Base-by-base conservation (phyloP, 2,329 filamentous ascomycete species). In the Aspergillus sp. region DNA sequence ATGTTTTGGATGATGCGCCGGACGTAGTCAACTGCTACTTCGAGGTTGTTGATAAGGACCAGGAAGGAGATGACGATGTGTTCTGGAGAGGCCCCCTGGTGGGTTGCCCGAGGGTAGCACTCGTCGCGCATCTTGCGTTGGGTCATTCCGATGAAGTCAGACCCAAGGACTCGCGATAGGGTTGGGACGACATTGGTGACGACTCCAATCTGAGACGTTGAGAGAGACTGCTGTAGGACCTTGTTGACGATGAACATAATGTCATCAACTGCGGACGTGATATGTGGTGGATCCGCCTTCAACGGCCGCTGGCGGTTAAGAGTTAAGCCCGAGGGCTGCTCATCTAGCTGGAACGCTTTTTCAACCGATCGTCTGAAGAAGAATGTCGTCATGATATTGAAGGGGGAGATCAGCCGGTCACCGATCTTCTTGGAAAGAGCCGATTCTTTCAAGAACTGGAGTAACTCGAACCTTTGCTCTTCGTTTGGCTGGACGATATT, bases 241-340 rank as follows among this genome's bases (percentile, higher is more conserved):
- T 93, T 89, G 71, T 96, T 96, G 71, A 96, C 90, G 66, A 99
- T 97, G 76, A 98, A 99, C 93, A 99, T 98, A 69, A 98, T 92
- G 77, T 97, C 95, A 78, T 99, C 95, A 8, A 99, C 93, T 0
- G 93, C 93, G 2, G 93, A 92, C 44, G 95, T 93, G 67, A 99
- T 96, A 70, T 91, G 96, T 0, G 95, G 95, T 3, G 91, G 85
- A 66, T 92, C 91, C 57, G 87, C 84, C 52, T 89, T 86, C 44
- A 96, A 81, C 3, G 88, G 81, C 68, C 83, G 90, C 68, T 83
- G 87, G 43, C 88, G 81, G 69, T 88, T 91, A 35, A 99, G 80
- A 0, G 90, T 90, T 19, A 99, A 79, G 19, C 91, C 91, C 1
- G 82, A 77, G 0, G 95, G 95, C 19, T 88, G 84, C 73, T 99